Conservation (phyloP, 768 basidiomycete genomes). For the Leccinum truebloodii region DNA sequence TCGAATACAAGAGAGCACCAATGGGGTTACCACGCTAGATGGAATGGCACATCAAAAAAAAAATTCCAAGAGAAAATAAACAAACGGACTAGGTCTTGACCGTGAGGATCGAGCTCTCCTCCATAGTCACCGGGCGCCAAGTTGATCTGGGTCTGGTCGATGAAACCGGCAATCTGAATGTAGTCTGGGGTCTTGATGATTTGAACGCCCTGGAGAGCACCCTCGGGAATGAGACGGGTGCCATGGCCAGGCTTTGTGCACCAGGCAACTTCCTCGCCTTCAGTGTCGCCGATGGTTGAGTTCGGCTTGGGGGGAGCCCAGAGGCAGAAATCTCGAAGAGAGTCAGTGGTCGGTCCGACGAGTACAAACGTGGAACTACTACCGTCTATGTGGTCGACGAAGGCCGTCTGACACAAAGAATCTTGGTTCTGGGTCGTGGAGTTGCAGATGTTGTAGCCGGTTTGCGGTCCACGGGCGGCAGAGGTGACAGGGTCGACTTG, state of each 20-base stretch:
- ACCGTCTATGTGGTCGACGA: conserved; percentile 59
- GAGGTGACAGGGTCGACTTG: conserved; percentile 44
- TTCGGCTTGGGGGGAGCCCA: conserved; percentile 58
- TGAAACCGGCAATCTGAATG: conserved; percentile 60
- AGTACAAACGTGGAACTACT: not conserved
- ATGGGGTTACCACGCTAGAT: conserved; percentile 76
- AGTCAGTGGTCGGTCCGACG: not conserved
- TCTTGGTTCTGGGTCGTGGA: conserved; percentile 59
- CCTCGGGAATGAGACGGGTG: conserved; percentile 70
- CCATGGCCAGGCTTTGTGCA: conserved; percentile 74
- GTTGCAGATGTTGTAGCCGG: conserved; percentile 70
- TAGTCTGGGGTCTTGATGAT: conserved; percentile 60
- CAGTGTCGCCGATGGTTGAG: conserved; percentile 60
- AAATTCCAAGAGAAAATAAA: not conserved
- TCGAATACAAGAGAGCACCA: conserved; percentile 70
- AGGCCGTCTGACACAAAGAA: conserved; percentile 71
- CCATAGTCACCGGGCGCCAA: conserved; percentile 57
- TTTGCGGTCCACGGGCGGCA: conserved; percentile 54
- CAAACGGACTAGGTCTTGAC: conserved; percentile 56
- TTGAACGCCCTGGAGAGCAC: conserved; percentile 66
- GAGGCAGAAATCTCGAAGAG: conserved; percentile 61
- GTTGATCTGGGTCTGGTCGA: conserved; percentile 65
- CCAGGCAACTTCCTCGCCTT: conserved; percentile 73
- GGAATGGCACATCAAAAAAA: conserved; percentile 9
- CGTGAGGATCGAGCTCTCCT: conserved; percentile 78